Base-by-base conservation (phyloP, 1,284 basidiomycete species). In the Ustilago sp. region DNA sequence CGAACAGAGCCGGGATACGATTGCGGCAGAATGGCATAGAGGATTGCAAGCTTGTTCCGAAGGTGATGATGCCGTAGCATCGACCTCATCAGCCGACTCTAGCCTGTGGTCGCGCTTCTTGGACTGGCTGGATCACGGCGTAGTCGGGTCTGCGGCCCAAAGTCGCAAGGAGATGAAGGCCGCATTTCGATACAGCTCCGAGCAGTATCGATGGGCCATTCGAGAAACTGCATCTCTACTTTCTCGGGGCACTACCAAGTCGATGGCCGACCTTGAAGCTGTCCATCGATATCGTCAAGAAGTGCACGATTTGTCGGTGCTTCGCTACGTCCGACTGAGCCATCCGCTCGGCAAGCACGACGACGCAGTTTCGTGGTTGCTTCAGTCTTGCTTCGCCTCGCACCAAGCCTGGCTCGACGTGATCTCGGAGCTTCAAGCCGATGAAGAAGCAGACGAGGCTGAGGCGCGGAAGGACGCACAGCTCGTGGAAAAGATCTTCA, bases 151-250 rank as follows among this genome's bases (percentile, higher is more conserved):
- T 4, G 13, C 55, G 8, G 35, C 13, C 1, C 17, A 52, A 17
- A 59, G 57, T 34, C 64, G 54, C 31, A 71, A 70, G 59, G 53
- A 74, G 47, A 57, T 45, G 35, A 71, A 71, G 57, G 43, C 45
- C 13, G 43, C 74, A 7, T 67, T 60, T 39, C 52, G 41, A 11
- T 65, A 70, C 61, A 63, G 56, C 31, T 63, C 64, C 31, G 73
- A 70, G 43, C 63, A 70, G 38, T 71, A 70, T 19, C 68, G 73
- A 55, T 75, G 73, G 73, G 73, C 68, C 0, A 47, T 68, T n/a
- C 73, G 68, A 8, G 73, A 75, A 59, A 75, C 73, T 17, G 63
- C 56, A 15, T 70, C 73, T 3, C 11, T 70, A 51, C 68, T 75
- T 4, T 70, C 73, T 17, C 73, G 73, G 36, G 57, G 68, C 48